These are phyloP conservation scores for Crepidotus sp. DNA, from an alignment of 1,284 basidiomycete genomes.

Conservation along the genomic window DNA sequence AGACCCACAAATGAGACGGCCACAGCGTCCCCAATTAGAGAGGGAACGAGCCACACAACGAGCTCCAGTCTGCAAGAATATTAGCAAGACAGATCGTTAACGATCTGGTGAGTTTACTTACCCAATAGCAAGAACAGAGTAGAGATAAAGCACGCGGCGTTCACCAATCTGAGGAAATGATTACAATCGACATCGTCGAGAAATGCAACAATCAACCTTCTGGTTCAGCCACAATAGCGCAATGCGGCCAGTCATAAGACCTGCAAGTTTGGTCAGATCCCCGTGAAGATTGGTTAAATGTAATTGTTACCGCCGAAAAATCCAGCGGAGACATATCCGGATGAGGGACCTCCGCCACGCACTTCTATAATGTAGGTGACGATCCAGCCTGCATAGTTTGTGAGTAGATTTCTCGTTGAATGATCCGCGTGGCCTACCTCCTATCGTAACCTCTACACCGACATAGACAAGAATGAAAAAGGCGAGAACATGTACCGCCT, in stretches of 20 bases:
- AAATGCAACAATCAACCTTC: conserved; percentile 9
- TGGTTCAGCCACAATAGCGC: conserved; percentile 50
- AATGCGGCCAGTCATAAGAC: conserved; percentile 50
- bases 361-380: conserved; percentile 49
- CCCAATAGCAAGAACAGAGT: conserved; percentile 23
- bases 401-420: background rate
- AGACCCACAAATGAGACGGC: conserved; percentile 19
- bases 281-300: conserved; percentile 9
- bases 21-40: conserved; percentile 16
- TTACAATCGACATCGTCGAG: background rate
- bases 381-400: conserved; percentile 41
- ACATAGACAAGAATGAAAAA: conserved; percentile 61
- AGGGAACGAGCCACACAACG: conserved; percentile 39
- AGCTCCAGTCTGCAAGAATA: conserved; percentile 21
- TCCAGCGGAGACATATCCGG: conserved; percentile 46
- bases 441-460: conserved; percentile 58
- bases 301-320: conserved; percentile 38
- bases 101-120: conserved; percentile 22
- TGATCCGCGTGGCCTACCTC: conserved; percentile 28
- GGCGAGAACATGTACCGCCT: conserved; percentile 48
- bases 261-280: conserved; percentile 22
- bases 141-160: conserved; percentile 22
- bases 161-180: conserved; percentile 22
- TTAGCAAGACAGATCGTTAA: background rate
- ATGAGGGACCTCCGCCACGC: conserved; percentile 36